Evolutionary conservation across 2,329 filamentous ascomycete species (phyloP).

Genomic region (Sporothrix brasiliensis): DNA sequence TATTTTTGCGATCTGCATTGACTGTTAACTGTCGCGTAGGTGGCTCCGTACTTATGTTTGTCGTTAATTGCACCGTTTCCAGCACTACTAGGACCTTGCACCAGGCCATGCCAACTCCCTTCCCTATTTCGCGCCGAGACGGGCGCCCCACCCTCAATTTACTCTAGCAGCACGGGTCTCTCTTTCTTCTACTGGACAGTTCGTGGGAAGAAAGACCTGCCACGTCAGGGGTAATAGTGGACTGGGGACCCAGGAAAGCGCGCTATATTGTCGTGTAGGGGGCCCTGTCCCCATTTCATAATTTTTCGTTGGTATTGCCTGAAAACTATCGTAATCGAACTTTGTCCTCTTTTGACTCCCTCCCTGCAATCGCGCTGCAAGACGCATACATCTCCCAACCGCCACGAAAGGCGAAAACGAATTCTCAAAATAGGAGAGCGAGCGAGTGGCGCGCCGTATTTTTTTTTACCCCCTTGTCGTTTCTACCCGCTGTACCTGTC

Average conservation of each 20-base stretch:
- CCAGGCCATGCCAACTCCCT: background rate
- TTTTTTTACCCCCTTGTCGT: background rate
- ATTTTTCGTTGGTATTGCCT: constrained; percentile 24
- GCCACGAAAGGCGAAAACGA: constrained; percentile 2
- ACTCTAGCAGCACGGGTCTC: constrained; percentile 25
- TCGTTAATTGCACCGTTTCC: background rate
- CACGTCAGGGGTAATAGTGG: constrained; percentile 26
- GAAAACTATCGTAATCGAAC: constrained; percentile 10
- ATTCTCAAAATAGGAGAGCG: constrained; percentile 25
- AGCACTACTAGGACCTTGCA: too few species aligned
- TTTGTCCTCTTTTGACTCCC: constrained; percentile 29
- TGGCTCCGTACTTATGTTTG: constrained; percentile 10
- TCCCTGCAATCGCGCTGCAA: background rate
- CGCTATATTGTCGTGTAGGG: background rate
- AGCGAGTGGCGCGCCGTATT: background rate
- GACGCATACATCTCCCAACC: constrained; percentile 17
- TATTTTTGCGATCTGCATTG: constrained; percentile 10
- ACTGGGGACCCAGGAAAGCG: background rate
- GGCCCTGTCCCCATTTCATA: constrained; percentile 17
- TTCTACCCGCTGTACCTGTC: background rate
- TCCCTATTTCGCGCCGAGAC: constrained; percentile 4
- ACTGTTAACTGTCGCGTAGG: background rate
- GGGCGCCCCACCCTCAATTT: constrained; percentile 5
- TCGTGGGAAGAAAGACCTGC: constrained; percentile 6
- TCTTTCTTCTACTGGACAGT: constrained; percentile 3